Evolutionary conservation across 768 basidiomycete genomes (phyloP), one percentile per base, ranked within the genome.

Genomic region (Podaxis sp.): DNA sequence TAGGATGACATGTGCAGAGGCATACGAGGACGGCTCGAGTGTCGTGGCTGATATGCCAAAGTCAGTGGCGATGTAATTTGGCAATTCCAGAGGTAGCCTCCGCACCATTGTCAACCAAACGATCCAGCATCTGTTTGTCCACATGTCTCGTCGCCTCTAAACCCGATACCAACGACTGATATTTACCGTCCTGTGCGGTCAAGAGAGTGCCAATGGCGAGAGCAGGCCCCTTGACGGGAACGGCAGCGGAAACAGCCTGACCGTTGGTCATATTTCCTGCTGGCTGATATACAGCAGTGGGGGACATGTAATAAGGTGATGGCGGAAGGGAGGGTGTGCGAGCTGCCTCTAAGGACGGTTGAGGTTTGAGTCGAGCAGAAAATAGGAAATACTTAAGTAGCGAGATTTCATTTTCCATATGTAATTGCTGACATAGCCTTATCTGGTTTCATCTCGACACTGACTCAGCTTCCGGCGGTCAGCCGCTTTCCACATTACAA

Each of bases 121-220:
- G 81, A 73, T 96, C 93, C 30, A 95, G 76, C 78, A 95, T 85
- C 71, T 93, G 87, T 69, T 83, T 88, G 68, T 95, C 92, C 33
- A 93, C 87, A 37, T 76, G 69, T 65, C 81, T 74, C 17, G 78
- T 80, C 62, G 73, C 74, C 73, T 85, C 84, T 62, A 93, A 76
- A 66, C 80, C 78, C 6, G 85, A 80, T 56, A 93, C 80, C 64
- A 92, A 76, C 1, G 82, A 73, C 72, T 94, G 91, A 71, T 93
- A 94, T 71, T 81, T 83, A 36, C 93, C 94, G 70, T 93, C 86
- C 71, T 86, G 82, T 3, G 93, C 93, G 0, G 92, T 90, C 3
- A 82, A 77, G 20, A 88, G 84, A 7, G 93, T 93, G 60, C 93
- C 91, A 65, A 96, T 86, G 57, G 84, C 89, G 55, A 95, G 81